A percentile compares a stretch with the other conserved stretches of the same genome.
Evolutionary conservation across 768 basidiomycete species (phyloP).

Genomic region (Russula sp.): DNA sequence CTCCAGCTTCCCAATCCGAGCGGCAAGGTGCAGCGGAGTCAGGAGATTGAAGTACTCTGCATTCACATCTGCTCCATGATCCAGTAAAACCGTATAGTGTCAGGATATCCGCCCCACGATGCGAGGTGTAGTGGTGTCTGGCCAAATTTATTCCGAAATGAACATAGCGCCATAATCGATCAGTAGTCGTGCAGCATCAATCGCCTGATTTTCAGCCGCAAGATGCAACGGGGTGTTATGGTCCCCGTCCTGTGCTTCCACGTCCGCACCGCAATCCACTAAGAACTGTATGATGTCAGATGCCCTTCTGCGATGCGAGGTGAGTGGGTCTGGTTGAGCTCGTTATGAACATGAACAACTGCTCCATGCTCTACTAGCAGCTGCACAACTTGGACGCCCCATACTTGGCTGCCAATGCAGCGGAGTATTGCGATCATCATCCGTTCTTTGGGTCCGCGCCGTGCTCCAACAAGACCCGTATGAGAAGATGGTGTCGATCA

Average conservation of each 20-base stretch:
- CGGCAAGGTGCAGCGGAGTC: not conserved
- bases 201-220: not conserved
- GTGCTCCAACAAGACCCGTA: not conserved
- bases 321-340: not conserved
- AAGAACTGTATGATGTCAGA: not conserved
- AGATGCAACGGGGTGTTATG: not conserved
- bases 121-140: not conserved
- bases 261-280: not conserved
- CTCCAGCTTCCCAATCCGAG: not conserved
- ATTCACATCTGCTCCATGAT: not conserved
- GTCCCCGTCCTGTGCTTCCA: not conserved
- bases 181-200: not conserved
- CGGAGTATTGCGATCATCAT: not conserved
- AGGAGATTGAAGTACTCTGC: not conserved
- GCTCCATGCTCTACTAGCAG: not conserved
- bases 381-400: not conserved
- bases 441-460: not conserved
- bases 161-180: not conserved
- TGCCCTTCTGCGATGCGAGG: not conserved
- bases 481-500: not conserved
- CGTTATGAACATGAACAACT: not conserved
- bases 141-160: not conserved
- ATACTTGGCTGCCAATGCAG: not conserved
- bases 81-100: not conserved
- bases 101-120: not conserved